phyloP scores from a whole-genome alignment of 2,329 filamentous ascomycete genomes.

The Ascosphaera aggregata region DNA sequence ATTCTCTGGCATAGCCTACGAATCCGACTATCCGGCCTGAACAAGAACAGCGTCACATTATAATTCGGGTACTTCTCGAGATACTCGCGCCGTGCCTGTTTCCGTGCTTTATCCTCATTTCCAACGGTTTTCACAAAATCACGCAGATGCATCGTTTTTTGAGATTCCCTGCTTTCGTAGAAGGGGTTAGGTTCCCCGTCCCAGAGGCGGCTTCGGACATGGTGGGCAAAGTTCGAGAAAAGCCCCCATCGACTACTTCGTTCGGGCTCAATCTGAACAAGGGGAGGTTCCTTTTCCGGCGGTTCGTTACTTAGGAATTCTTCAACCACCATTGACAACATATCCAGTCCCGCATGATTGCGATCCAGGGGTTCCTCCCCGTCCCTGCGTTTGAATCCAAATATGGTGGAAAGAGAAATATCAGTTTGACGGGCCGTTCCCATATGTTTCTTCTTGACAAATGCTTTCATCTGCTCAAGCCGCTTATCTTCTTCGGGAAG shows the following conservation, averaged over 20 bases:
- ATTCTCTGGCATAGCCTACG: conserved; percentile 67
- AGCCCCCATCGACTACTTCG: background rate
- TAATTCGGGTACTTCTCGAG: conserved; percentile 69
- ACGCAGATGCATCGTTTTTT: background rate
- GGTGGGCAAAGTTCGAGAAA: conserved; percentile 24
- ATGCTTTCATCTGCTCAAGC: conserved; percentile 84
- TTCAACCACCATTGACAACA: conserved; percentile 56
- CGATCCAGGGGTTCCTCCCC: conserved; percentile 71
- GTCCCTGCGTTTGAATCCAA: conserved; percentile 41
- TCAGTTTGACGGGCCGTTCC: conserved; percentile 36
- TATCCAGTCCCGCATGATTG: conserved; percentile 76
- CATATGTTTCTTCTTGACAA: conserved; percentile 74
- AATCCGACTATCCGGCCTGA: conserved; percentile 53
- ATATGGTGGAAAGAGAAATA: conserved; percentile 57
- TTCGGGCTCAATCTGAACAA: background rate
- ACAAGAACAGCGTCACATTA: conserved; percentile 79
- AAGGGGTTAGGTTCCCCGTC: conserved; percentile 79
- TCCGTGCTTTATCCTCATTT: conserved; percentile 25
- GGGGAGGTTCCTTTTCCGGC: background rate
- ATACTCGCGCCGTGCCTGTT: conserved; percentile 77
- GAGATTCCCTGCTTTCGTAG: conserved; percentile 32
- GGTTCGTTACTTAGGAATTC: conserved; percentile 68
- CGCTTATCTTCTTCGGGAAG: conserved; percentile 97
- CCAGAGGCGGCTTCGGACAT: conserved; percentile 32
- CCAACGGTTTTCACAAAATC: background rate